Evolutionary conservation across 2,329 filamentous ascomycete genomes (phyloP).

Genomic region (Bretziella fagacearum): DNA sequence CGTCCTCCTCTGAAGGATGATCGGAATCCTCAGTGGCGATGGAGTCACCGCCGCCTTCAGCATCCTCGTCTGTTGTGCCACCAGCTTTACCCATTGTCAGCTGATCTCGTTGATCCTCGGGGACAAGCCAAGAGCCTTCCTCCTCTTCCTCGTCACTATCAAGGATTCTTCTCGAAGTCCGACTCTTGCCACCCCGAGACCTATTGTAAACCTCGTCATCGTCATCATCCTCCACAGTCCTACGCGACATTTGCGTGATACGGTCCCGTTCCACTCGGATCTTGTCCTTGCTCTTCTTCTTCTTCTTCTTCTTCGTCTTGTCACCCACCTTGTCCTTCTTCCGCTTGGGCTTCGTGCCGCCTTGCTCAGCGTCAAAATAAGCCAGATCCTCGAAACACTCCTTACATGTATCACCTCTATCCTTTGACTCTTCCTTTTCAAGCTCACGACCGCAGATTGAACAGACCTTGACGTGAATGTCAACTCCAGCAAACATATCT

Average conservation of each 20-base stretch:
- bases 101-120: conserved; percentile 43
- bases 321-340: conserved; percentile 23
- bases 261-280: conserved; percentile 11
- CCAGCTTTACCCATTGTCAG: conserved; percentile 58
- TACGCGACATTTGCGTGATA: conserved; percentile 22
- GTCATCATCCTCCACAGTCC: conserved; percentile 20
- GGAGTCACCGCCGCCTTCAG: conserved; percentile 70
- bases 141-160: conserved; percentile 53
- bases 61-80: conserved; percentile 75
- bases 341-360: conserved; percentile 23
- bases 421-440: conserved; percentile 28
- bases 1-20: conserved; percentile 37
- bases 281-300: conserved; percentile 13
- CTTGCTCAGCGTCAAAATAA: conserved; percentile 37
- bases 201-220: conserved; percentile 17
- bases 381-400: conserved; percentile 62
- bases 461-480: conserved; percentile 59
- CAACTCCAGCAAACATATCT: conserved; percentile 71
- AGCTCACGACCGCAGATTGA: conserved; percentile 66
- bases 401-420: conserved; percentile 39
- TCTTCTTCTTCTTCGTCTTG: conserved; percentile 17
- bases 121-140: conserved; percentile 66
- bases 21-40: conserved; percentile 54
- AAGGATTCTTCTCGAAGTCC: conserved; percentile 39
- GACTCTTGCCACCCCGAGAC: conserved; percentile 17